phyloP scores from a whole-genome alignment of 352 stramenopile genomes.

The Globisporangium okanoganense region DNA sequence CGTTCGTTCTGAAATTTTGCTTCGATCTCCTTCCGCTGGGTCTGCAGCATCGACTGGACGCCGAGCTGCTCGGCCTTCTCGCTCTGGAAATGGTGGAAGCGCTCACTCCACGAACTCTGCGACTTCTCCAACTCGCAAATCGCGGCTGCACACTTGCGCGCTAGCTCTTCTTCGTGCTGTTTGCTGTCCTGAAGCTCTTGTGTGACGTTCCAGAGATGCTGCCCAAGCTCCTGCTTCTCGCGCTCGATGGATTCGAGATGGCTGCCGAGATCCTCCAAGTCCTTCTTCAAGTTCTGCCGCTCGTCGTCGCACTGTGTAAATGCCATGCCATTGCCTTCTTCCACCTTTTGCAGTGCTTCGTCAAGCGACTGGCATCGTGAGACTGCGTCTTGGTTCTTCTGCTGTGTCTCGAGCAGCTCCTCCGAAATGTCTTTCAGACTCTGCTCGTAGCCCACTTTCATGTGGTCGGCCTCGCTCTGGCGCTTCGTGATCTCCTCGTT shows the following conservation, averaged over 20 bases:
- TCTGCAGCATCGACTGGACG: slow-evolving; percentile 31
- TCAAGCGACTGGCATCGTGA: slow-evolving; percentile 13
- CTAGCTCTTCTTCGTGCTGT: slow-evolving; percentile 24
- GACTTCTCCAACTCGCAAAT: slow-evolving; percentile 26
- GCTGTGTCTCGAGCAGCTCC: slow-evolving; percentile 26
- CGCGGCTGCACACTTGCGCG: slow-evolving; percentile 12
- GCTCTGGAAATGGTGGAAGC: slow-evolving; percentile 36
- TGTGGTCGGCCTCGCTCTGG: slow-evolving; percentile 29
- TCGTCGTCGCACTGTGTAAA: slow-evolving; percentile 19
- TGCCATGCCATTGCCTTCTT: slow-evolving; percentile 16
- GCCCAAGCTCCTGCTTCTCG: slow-evolving; percentile 56
- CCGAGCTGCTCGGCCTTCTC: slow-evolving; percentile 36
- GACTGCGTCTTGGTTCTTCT: slow-evolving; percentile 23
- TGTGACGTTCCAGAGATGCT: slow-evolving; percentile 57
- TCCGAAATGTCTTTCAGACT: slow-evolving; percentile 23
- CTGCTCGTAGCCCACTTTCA: slow-evolving; percentile 35
- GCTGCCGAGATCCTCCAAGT: background rate
- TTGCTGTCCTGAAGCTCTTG: slow-evolving; percentile 42
- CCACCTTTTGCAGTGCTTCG: slow-evolving; percentile 19
- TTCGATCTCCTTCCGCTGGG: slow-evolving; percentile 30
- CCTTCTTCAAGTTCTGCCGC: slow-evolving; percentile 9
- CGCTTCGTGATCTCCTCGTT: slow-evolving; percentile 53
- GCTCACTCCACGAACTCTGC: slow-evolving; percentile 26
- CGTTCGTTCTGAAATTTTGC: slow-evolving; percentile 32
- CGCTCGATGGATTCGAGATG: slow-evolving; percentile 20